phyloP scores from a whole-genome alignment of 805 yeast species.

The Wickerhamomyces kurtzmanii region DNA sequence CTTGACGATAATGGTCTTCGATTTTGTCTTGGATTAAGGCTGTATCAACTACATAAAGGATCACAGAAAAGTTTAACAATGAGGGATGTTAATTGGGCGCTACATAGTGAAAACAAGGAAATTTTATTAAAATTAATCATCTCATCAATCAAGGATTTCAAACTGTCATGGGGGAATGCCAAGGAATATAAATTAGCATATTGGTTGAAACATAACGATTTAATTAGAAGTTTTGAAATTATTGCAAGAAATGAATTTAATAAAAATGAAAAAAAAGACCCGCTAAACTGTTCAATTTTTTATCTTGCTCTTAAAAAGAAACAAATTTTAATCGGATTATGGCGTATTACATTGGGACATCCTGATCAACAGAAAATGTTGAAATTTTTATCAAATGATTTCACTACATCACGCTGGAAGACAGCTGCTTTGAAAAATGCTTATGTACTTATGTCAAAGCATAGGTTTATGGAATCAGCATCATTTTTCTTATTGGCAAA shows the following conservation, averaged over 20 bases:
- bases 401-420: slow-evolving; percentile 66
- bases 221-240: slow-evolving; percentile 47
- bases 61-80: slow-evolving; percentile 48
- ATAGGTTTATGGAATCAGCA: slow-evolving; percentile 81
- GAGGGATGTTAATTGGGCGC: slow-evolving; percentile 84
- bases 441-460: slow-evolving; percentile 81
- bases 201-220: slow-evolving; percentile 49
- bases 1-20: slow-evolving; percentile 50
- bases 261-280: slow-evolving; percentile 48
- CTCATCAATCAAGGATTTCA: slow-evolving; percentile 26
- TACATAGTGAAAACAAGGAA: slow-evolving; percentile 73
- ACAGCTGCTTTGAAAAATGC: slow-evolving; percentile 91
- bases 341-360: slow-evolving; percentile 72
- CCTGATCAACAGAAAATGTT: slow-evolving; percentile 79
- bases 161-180: slow-evolving; percentile 52
- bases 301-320: slow-evolving; percentile 75
- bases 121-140: slow-evolving; percentile 42
- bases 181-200: slow-evolving; percentile 54
- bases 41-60: slow-evolving; percentile 46
- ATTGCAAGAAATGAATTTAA: slow-evolving; percentile 69
- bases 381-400: slow-evolving; percentile 69
- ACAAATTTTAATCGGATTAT: slow-evolving; percentile 64
- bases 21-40: slow-evolving; percentile 60
- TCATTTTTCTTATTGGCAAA: slow-evolving; percentile 77
- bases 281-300: slow-evolving; percentile 62